These are phyloP conservation scores for Handroanthus guayacan DNA, from an alignment of 257 asterid species.

Conservation along the genomic window DNA sequence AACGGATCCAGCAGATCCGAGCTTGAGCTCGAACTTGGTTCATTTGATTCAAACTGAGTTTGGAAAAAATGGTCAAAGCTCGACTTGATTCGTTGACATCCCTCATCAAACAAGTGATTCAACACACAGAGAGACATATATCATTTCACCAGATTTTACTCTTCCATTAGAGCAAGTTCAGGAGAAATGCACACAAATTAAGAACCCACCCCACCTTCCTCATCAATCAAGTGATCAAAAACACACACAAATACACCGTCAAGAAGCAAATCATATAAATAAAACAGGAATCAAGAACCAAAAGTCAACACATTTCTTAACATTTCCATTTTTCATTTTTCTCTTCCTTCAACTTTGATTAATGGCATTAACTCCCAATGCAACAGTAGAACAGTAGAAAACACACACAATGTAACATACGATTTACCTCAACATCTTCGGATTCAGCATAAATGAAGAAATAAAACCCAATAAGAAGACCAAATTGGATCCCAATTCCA, in stretches of 20 bases:
- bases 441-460: conserved; percentile 65
- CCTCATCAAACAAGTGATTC: background rate
- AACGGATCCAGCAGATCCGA: too few species aligned
- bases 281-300: background rate
- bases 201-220: background rate
- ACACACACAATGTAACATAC: background rate
- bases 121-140: background rate
- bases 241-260: background rate
- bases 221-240: background rate
- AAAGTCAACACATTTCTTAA: conserved; percentile 5
- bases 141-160: background rate
- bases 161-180: background rate
- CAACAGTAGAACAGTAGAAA: conserved; percentile 23
- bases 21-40: too few species aligned
- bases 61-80: too few species aligned
- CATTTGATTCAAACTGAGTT: too few species aligned
- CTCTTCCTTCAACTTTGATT: background rate
- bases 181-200: background rate
- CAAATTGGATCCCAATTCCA: conserved; percentile 69
- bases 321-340: background rate
- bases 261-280: background rate
- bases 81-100: background rate
- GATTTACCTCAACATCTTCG: conserved; percentile 62
- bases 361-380: conserved; percentile 16
- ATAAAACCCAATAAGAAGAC: conserved; percentile 74